These are phyloP conservation scores for Hibiscus syriacus DNA, from an alignment of 345 rosid species.

Conservation along the genomic window DNA sequence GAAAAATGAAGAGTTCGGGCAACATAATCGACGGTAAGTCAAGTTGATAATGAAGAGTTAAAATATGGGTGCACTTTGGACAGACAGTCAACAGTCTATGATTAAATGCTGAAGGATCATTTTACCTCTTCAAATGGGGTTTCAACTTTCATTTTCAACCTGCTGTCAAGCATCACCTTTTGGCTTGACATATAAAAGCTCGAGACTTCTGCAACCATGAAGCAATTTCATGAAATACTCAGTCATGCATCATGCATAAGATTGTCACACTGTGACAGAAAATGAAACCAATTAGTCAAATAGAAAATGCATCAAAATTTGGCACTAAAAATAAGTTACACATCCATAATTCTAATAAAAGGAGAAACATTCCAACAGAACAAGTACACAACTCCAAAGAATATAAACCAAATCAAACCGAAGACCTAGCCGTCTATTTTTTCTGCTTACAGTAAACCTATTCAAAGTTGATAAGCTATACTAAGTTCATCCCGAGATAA, in stretches of 20 bases:
- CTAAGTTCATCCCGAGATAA: background rate
- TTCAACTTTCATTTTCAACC: constrained; percentile 12
- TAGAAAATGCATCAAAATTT: background rate
- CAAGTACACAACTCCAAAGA: background rate
- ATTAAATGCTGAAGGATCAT: constrained; percentile 15
- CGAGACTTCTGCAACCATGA: background rate
- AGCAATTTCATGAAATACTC: constrained; percentile 6
- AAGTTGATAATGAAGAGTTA: too few relatives aligned
- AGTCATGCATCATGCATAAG: background rate
- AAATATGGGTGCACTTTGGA: background rate
- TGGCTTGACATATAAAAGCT: constrained; percentile 15
- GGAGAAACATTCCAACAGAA: background rate
- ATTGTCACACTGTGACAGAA: constrained; percentile 8
- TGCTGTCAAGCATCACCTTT: constrained; percentile 7
- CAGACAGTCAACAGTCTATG: background rate
- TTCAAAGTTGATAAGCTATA: background rate
- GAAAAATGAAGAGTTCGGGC: too few relatives aligned
- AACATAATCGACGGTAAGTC: too few relatives aligned
- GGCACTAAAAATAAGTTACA: background rate
- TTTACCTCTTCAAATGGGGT: constrained; percentile 6
- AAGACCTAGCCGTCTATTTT: background rate
- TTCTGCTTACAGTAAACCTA: background rate
- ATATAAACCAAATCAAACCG: background rate
- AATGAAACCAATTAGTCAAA: constrained; percentile 15
- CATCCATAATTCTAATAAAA: background rate